Evolutionary conservation across 2,329 filamentous ascomycete species (phyloP), one percentile per base, ranked within the genome.

Genomic region (Phialophora tarda): DNA sequence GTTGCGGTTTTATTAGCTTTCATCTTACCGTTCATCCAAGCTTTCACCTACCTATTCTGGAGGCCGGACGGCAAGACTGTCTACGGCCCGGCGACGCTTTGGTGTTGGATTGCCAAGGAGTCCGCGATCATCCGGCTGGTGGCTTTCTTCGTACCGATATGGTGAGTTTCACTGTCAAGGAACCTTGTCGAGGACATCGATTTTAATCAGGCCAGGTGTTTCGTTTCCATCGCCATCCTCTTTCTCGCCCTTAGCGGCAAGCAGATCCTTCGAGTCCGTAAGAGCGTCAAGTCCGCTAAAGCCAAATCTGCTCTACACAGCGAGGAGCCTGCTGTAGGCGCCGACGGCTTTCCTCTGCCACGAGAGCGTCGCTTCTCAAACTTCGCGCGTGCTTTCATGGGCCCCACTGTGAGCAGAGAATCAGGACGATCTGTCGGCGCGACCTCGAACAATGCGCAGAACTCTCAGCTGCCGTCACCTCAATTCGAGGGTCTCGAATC

Each of bases 21-120:
- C 48, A 26, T 54, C 10, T 26, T 59, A 7, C 67, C 67, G 7
- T 66, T 65, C 26, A 60, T 61, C 24, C 61, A 63, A n/a, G 67
- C 67, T 11, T 60, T 69, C 23, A 57, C 59, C 5, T 69, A 63
- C 56, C 38, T 69, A 17, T 62, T 44, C 34, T 69, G 67, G 67
- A 63, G 64, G 26, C 67, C 67, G 2, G 28, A 69, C 53, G 67
- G 67, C 6, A 44, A 57, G 41, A 64, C 67, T 3, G 67, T 69
- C 26, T 69, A 69, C 32, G 67, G 67, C 4, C 63, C 65, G 21
- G 67, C 67, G 32, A 69, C 67, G 2, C 28, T 63, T 48, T 69
- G 67, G 67, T 69, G 67, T 44, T 69, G 67, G 67, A 69, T 69
- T 23, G 51, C 67, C 8, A 57, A 54, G 47, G 67, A 69, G 57